Percentiles rank a stretch among this genome's conserved stretches.
These are phyloP conservation scores for Naganishia antarctica DNA, from an alignment of 768 basidiomycete genomes.

Conservation along the genomic window DNA sequence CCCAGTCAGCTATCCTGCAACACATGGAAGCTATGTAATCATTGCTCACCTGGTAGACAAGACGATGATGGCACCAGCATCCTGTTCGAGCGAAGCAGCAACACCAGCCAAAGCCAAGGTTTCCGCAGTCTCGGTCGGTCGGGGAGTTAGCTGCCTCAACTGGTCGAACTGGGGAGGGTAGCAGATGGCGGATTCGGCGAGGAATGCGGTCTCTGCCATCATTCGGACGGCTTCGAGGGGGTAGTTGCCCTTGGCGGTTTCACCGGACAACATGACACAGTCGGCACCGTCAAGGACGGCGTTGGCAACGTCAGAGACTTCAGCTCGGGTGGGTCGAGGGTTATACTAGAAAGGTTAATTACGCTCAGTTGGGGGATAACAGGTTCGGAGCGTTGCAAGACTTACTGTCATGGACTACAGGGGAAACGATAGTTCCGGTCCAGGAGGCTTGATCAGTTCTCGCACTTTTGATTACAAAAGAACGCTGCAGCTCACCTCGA, in stretches of 20 bases:
- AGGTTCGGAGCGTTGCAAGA: not conserved
- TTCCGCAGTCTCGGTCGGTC: conserved; percentile 90
- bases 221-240: conserved; percentile 94
- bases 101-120: conserved; percentile 95
- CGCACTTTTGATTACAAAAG: not conserved
- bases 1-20: not conserved
- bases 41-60: conserved; percentile 67
- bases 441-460: conserved; percentile 24
- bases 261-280: conserved; percentile 99
- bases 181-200: conserved; percentile 92
- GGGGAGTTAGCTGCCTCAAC: conserved; percentile 67
- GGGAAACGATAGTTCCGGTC: conserved; percentile 46
- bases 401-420: conserved; percentile 79
- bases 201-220: conserved; percentile 99
- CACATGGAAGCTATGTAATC: not conserved
- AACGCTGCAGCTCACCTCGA: conserved; percentile 61
- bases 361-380: not conserved
- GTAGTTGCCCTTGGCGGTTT: conserved; percentile 96
- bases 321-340: conserved; percentile 95
- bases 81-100: conserved; percentile 89
- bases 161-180: conserved; percentile 92
- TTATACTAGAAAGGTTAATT: conserved; percentile 63
- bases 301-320: conserved; percentile 98
- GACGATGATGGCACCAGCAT: conserved; percentile 89
- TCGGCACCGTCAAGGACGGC: conserved; percentile 97